Base-by-base conservation (phyloP, 2,329 filamentous ascomycete genomes). In the Fusarium staphyleae region DNA sequence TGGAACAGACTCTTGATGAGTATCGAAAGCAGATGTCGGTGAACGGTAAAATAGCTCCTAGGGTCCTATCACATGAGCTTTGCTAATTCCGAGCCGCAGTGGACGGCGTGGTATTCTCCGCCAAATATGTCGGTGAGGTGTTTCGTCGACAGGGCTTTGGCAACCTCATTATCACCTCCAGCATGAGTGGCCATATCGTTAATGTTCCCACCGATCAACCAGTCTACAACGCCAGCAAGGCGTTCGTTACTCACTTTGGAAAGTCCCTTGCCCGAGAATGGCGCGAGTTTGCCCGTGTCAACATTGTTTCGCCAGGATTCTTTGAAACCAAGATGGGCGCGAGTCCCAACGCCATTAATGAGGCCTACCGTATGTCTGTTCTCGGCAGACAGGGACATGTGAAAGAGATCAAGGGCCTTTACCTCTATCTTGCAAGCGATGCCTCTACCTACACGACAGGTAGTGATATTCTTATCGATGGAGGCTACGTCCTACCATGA, bases 401-500 rank as follows among this genome's bases (percentile, higher is more conserved):
- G 3, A 86, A 85, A 75, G 85, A 87, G 75, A 75, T 87, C 59
- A 87, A 87, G 78, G 85, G 83, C 5, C 69, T 80, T 12, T 83
- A 82, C 59, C 69, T 83, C 30, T 82, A 82, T 64, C 70, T 82
- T 24, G 77, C 77, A n/a, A 80, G 78, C 22, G 78, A 81, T 52
- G 80, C 80, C 2, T 62, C 57, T 11, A 62, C 57, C 7, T 61
- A 62, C 14, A 61, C 62, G 57, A 61, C 57, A 1, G 57, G 57
- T 3, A 62, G 57, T 8, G 57, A 61, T 14, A 15, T 61, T 13
- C 44, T 61, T 4, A 57, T 61, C 5, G 57, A 61, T 30, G 57
- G 57, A 49, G 57, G 57, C 9, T 61, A 61, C 9, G 53, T 57
- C 10, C 24, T 61, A 9, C 57, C 57, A n/a, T 30, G 11, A 30